Base-by-base conservation (phyloP, 192 early-diverging fungal species). In the Coemansia sp. region DNA sequence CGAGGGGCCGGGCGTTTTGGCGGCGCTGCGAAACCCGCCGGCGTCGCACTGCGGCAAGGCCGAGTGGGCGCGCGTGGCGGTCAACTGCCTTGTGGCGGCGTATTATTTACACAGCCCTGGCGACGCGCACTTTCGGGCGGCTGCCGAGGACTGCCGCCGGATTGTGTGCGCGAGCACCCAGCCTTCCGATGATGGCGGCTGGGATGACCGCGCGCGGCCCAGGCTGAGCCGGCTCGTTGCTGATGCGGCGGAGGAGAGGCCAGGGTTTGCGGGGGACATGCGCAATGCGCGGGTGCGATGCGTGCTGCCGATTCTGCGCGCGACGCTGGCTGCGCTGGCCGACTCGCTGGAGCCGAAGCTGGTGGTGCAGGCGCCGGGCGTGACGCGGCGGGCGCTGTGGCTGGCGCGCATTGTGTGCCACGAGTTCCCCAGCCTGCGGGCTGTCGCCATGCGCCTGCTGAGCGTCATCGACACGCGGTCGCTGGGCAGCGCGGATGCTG, bases 351-450 rank as follows among this genome's bases (percentile, higher is more conserved):
- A 63, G 27, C 63, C 68, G 11, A 68, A 64, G 6, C 39, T 79
- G 35, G 27, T 63, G 36, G 59, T 79, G 24, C 77, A 79, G 62
- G 63, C 72, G 42, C 77, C 77, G 5, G 13, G 35, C 11, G 54
- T 70, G 10, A 69, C 72, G n/a, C 72, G 62, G 3, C 64, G 69
- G 11, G 59, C 59, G 1, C 40, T 80, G 24, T 70, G 73, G 65
- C 36, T 80, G 29, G 36, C 50, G 31, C 78, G 78, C 66, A 80
- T 80, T 24, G 14, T 80, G 44, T 71, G 61, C 62, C 48, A 59
- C 19, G 78, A 74, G 57, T 50, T 80, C 17, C 78, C 78, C 7
- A 50, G 21, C 2, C 29, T 71, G 17, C 69, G 73, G 11, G 78
- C 62, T 33, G 35, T 68, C 3, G 50, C 44, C 21, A 71, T 80